Conservation (phyloP, 2,329 filamentous ascomycete genomes). For the Penicillium sp. region DNA sequence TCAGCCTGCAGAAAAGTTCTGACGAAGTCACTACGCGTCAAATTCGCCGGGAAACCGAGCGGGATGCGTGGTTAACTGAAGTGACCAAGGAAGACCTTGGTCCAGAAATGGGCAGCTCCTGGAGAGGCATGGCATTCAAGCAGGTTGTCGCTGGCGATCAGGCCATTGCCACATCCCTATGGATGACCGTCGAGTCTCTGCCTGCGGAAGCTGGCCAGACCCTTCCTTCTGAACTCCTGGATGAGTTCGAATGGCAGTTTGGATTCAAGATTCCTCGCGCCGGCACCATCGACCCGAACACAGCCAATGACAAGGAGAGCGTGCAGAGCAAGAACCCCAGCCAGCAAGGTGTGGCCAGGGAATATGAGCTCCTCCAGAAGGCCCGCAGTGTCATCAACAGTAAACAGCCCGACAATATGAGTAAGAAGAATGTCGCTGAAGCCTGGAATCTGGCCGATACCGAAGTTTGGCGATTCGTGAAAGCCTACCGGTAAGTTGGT, state of each 20-base stretch:
- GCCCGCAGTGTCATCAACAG: constrained; percentile 48
- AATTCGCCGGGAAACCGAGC: constrained; percentile 66
- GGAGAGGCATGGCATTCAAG: constrained; percentile 74
- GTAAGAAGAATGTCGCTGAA: constrained; percentile 47
- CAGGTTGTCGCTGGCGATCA: constrained; percentile 72
- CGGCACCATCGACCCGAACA: constrained; percentile 40
- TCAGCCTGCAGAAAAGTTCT: constrained; percentile 62
- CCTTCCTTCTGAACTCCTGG: constrained; percentile 50
- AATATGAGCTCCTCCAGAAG: constrained; percentile 52
- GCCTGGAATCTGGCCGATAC: constrained; percentile 62
- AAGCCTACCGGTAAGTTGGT: constrained; percentile 51
- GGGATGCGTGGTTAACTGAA: constrained; percentile 75
- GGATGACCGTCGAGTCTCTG: constrained; percentile 72
- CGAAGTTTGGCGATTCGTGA: constrained; percentile 64
- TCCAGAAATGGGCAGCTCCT: constrained; percentile 59
- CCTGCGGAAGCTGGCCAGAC: constrained; percentile 50
- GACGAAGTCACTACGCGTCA: constrained; percentile 62
- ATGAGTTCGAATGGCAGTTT: constrained; percentile 85
- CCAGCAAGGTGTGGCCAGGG: constrained; percentile 38
- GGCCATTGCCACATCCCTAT: constrained; percentile 66
- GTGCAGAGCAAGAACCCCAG: constrained; percentile 39
- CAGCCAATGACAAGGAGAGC: constrained; percentile 36
- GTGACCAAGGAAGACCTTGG: constrained; percentile 67
- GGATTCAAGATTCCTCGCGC: constrained; percentile 73
- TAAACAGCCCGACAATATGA: constrained; percentile 37